Base-by-base conservation (phyloP, 2,329 filamentous ascomycete genomes). In the Coniochaeta prunicola region DNA sequence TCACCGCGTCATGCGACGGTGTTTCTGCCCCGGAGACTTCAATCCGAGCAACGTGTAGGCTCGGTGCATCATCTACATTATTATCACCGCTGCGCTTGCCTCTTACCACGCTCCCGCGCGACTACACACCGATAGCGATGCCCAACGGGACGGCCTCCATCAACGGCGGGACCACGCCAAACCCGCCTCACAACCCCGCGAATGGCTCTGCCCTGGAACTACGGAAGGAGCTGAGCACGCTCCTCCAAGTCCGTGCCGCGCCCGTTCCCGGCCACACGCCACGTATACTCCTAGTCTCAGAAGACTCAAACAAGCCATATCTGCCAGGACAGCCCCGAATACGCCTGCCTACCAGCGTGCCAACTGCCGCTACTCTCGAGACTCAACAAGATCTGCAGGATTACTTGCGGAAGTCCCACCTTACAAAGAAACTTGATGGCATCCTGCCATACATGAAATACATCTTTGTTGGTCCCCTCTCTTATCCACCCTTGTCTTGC, bases 321-420 rank as follows among this genome's bases (percentile, higher is more conserved):
- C 60, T 69, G 5, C 66, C 66, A 2, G 66, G 67, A 48, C 67
- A 69, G 42, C 67, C 67, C 0, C 66, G 67, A 48, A 58, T 67
- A 9, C 61, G 59, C 3, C 61, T 69, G 19, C 45, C 60, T 34
- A 48, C 36, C 42, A 4, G 7, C 4, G 4, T 13, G 4, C 34
- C 54, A 2, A 48, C 26, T 33, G n/a, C 50, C 19, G 26, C 28
- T 33, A 8, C 50, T 15, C n/a, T 31, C 28, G 28, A 54, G 5
- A 59, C 21, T 42, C 31, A 61, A 30, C 56, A 63, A 19, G 33
- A 34, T 1, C 40, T 67, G 28, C 59, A 59, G 24, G 28, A 58
- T 1, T 69, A 69, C 50, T 55, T 69, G 7, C 40, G 58, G 3
- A 40, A 60, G 9, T 58, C 45, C 24, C 67, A 68, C 53, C 58